Percentiles rank a stretch among this genome's conserved stretches.
phyloP scores from a whole-genome alignment of 306 rosid species.

The Crotalaria pallida region DNA sequence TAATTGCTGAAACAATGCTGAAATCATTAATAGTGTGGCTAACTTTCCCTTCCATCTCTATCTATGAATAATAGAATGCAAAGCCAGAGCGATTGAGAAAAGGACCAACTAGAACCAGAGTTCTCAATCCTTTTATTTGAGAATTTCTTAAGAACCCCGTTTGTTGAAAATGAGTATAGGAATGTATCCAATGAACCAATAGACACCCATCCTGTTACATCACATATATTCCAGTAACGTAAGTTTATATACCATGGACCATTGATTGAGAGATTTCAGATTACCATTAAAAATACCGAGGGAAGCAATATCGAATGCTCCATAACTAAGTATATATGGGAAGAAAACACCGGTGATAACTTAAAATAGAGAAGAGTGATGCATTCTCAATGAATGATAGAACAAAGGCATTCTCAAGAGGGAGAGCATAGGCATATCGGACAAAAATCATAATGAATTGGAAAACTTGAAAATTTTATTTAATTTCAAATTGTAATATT shows the following conservation, averaged over 20 bases:
- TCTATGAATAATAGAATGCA: slow-evolving; percentile 48
- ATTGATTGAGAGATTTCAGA: not conserved
- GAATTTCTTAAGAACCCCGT: slow-evolving; percentile 43
- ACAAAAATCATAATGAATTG: too few species aligned
- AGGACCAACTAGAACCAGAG: slow-evolving; percentile 38
- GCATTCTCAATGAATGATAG: not conserved
- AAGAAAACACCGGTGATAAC: not conserved
- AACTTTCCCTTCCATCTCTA: slow-evolving; percentile 45
- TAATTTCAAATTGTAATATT: too few species aligned
- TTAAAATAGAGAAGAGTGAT: not conserved
- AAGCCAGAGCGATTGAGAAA: slow-evolving; percentile 57
- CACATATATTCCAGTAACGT: not conserved
- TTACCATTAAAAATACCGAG: not conserved
- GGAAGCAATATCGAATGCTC: not conserved
- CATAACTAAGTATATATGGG: not conserved
- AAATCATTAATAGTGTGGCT: slow-evolving; percentile 27
- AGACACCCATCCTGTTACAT: slow-evolving; percentile 51
- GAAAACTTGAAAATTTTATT: too few species aligned
- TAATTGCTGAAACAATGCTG: slow-evolving; percentile 36
- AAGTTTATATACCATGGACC: not conserved
- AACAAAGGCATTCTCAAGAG: too few species aligned
- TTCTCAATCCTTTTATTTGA: slow-evolving; percentile 28
- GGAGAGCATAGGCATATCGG: too few species aligned
- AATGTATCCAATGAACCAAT: slow-evolving; percentile 55
- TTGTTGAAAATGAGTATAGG: slow-evolving; percentile 51